Evolutionary conservation across 106 monocot species (phyloP).

Genomic region (Triglochin maritima): DNA sequence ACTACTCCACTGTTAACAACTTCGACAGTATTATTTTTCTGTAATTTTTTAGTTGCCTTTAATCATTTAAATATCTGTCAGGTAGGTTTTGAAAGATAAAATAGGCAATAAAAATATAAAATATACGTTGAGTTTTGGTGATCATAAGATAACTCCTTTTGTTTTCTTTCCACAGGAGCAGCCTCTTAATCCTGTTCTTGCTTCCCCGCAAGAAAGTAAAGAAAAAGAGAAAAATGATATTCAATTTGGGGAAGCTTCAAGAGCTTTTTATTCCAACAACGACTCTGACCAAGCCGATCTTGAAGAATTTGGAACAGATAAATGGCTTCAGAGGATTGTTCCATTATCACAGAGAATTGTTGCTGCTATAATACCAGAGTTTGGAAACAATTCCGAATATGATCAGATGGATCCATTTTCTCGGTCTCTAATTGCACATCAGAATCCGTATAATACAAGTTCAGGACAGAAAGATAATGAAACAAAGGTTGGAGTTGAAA

Average conservation of each 20-base stretch:
- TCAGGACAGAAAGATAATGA: conserved; percentile 14
- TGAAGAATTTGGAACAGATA: conserved; percentile 32
- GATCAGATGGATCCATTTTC: conserved; percentile 18
- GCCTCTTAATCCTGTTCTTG: conserved; percentile 4
- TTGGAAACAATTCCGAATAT: conserved; percentile 29
- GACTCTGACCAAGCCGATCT: conserved; percentile 9
- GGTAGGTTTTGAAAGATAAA: too few relatives aligned
- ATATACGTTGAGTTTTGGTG: conserved; percentile 14
- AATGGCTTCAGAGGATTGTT: conserved; percentile 46
- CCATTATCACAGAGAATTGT: conserved; percentile 82
- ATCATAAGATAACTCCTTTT: conserved; percentile 1
- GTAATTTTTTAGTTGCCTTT: too few relatives aligned
- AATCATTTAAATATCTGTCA: too few relatives aligned
- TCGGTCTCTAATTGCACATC: conserved; percentile 14
- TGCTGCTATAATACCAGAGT: conserved; percentile 71
- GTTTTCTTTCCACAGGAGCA: conserved; percentile 22
- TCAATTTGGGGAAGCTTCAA: conserved; percentile 10
- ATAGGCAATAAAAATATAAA: too few relatives aligned
- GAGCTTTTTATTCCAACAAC: conserved; percentile 7
- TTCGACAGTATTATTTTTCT: too few relatives aligned
- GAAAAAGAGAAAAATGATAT: conserved; percentile 9
- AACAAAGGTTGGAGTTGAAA: conserved; percentile 12
- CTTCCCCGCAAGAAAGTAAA: conserved; percentile 1
- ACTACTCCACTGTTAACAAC: too few relatives aligned
- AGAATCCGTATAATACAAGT: conserved; percentile 17